Conservation (phyloP, 1,284 basidiomycete species). For the Sphagnurus paluster region DNA sequence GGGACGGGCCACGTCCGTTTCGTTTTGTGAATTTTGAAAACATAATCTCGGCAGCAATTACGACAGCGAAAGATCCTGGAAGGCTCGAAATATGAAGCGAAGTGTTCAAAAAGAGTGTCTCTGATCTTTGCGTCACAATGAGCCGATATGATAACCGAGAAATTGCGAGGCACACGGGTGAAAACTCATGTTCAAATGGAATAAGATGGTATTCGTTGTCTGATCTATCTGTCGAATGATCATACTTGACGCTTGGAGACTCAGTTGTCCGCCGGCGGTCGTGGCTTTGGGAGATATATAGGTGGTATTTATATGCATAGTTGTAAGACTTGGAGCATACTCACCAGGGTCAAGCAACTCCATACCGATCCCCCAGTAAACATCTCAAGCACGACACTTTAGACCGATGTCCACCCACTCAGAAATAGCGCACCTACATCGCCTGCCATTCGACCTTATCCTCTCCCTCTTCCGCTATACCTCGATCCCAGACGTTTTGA, state of each 20-base stretch:
- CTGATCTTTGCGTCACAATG: neutral
- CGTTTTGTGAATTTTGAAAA: too few relatives aligned
- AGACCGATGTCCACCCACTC: neutral
- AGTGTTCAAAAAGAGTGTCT: neutral
- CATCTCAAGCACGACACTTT: neutral
- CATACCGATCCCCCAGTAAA: neutral
- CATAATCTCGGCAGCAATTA: slow-evolving; percentile 20
- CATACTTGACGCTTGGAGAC: neutral
- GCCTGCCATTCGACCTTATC: slow-evolving; percentile 38
- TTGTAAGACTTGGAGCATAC: too few relatives aligned
- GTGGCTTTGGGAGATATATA: too few relatives aligned
- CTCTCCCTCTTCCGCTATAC: slow-evolving; percentile 35
- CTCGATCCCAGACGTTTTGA: slow-evolving; percentile 33
- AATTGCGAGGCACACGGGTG: slow-evolving; percentile 16
- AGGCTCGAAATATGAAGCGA: neutral
- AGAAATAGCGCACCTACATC: slow-evolving; percentile 7
- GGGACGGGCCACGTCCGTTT: too few relatives aligned
- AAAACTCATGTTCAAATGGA: slow-evolving; percentile 7
- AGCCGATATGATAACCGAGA: slow-evolving; percentile 1
- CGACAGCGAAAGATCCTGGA: neutral
- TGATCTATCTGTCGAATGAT: slow-evolving; percentile 4
- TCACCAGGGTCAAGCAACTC: too few relatives aligned
- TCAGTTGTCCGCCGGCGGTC: neutral
- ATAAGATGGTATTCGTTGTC: slow-evolving; percentile 8
- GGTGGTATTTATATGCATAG: too few relatives aligned